phyloP scores from a whole-genome alignment of 73 alveolate genomes.

The Paramecium tetraurelia region DNA sequence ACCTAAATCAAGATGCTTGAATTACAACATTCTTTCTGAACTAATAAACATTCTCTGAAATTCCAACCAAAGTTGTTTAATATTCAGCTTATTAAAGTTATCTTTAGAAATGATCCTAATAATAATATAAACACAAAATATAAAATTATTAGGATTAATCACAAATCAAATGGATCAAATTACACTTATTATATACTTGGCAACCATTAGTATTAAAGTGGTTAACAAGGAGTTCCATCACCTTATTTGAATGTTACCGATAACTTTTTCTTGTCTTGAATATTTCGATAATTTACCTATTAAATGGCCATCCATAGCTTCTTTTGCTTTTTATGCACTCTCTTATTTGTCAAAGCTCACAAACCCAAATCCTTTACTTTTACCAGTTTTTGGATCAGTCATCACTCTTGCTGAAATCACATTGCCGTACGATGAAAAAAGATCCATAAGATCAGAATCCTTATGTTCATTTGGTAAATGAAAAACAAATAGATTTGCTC shows the following conservation, averaged over 20 bases:
- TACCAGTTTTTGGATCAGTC: constrained; percentile 55
- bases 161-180: constrained; percentile 39
- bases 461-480: constrained; percentile 58
- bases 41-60: no score
- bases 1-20: not conserved
- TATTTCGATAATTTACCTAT: not conserved
- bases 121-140: not conserved
- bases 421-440: constrained; percentile 44
- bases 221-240: not conserved
- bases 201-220: constrained; percentile 1
- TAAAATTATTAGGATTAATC: not conserved
- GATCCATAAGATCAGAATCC: constrained; percentile 51
- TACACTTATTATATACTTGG: not conserved
- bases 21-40: no score
- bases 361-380: constrained; percentile 57
- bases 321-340: constrained; percentile 30
- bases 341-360: constrained; percentile 5
- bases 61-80: no score
- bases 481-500: constrained; percentile 53
- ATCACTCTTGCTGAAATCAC: constrained; percentile 58
- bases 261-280: not conserved
- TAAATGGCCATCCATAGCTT: constrained; percentile 13
- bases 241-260: not conserved
- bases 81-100: no score
- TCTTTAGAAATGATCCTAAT: not conserved